phyloP scores from a whole-genome alignment of 2,329 filamentous ascomycete genomes.

The Ophiostoma tasmaniense region DNA sequence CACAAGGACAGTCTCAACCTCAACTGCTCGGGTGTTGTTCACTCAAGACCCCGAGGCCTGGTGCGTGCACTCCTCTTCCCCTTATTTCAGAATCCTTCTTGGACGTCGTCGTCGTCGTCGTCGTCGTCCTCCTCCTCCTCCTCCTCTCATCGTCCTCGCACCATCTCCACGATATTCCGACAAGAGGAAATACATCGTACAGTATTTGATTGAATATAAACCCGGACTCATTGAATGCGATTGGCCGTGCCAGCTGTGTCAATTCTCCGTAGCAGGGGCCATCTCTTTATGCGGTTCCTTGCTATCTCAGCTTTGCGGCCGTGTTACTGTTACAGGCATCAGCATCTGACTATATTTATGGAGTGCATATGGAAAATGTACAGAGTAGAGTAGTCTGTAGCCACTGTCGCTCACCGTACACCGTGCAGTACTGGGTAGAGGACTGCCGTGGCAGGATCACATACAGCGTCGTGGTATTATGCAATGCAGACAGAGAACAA shows the following conservation, averaged over 20 bases:
- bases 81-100: background rate
- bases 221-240: background rate
- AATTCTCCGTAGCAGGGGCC: no score
- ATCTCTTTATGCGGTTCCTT: background rate
- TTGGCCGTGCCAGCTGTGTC: no score
- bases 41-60: background rate
- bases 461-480: no score
- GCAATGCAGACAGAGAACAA: no score
- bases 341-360: background rate
- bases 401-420: background rate
- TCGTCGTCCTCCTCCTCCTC: no score
- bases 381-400: background rate
- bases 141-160: background rate
- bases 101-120: background rate
- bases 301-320: background rate
- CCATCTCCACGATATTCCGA: background rate
- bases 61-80: background rate
- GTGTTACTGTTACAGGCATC: background rate
- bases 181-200: background rate
- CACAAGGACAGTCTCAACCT: background rate
- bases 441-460: no score
- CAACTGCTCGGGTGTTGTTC: no score
- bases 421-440: no score
- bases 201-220: background rate
- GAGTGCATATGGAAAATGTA: background rate